These are phyloP conservation scores for Nannochloropsis salina DNA, from an alignment of 108 stramenopile genomes.

Conservation along the genomic window DNA sequence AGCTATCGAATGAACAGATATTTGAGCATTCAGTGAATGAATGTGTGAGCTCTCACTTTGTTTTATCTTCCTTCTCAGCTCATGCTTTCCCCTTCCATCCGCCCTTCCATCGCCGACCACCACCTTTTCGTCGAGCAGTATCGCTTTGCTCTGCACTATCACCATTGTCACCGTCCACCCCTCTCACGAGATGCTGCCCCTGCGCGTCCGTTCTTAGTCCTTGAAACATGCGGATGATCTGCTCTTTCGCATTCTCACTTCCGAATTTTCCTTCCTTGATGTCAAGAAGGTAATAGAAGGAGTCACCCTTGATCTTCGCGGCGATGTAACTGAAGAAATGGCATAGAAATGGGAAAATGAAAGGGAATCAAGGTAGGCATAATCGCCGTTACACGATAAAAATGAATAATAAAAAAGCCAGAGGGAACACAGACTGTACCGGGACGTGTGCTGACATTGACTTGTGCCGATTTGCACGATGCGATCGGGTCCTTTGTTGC, in stretches of 20 bases:
- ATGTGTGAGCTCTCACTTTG: not conserved
- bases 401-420: too few relatives aligned
- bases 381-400: not conserved
- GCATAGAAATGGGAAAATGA: not conserved
- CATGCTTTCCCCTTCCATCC: not conserved
- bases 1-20: too few relatives aligned
- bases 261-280: not conserved
- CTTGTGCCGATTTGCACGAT: slow-evolving; percentile 8
- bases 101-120: slow-evolving; percentile 15
- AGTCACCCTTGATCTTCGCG: slow-evolving; percentile 17
- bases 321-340: not conserved
- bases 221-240: not conserved
- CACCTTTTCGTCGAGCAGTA: not conserved
- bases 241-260: not conserved
- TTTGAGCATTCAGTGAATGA: too few relatives aligned
- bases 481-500: not conserved
- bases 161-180: not conserved
- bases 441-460: not conserved
- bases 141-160: not conserved
- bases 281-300: slow-evolving; percentile 7
- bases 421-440: not conserved
- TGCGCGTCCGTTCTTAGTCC: slow-evolving; percentile 3
- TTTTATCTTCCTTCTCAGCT: not conserved
- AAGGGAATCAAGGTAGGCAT: not conserved
- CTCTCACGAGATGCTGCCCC: not conserved